A percentile compares a stretch with the other conserved stretches of the same genome.
Evolutionary conservation across 164 flowering plant genomes (phyloP).

Genomic region (Litsea cubeba): DNA sequence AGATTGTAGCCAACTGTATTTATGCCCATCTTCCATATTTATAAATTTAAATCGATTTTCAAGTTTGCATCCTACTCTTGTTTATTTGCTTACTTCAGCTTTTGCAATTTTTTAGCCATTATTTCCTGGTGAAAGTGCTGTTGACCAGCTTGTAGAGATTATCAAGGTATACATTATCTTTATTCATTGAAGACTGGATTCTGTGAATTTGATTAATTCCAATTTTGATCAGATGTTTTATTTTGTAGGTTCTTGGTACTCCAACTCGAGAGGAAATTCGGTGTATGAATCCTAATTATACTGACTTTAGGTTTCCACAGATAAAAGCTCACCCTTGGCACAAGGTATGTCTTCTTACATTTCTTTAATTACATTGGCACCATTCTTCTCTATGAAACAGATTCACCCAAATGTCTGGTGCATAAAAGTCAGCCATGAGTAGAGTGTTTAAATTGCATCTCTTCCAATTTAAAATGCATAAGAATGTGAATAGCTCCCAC

Average conservation of each 20-base stretch:
- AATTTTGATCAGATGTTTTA: neutral
- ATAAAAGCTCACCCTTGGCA: slow-evolving; percentile 98
- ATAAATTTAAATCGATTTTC: neutral
- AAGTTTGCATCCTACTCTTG: too few species aligned
- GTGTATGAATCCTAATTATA: slow-evolving; percentile 92
- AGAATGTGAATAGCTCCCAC: too few species aligned
- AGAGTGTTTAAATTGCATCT: too few species aligned
- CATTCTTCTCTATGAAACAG: neutral
- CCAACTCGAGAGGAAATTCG: slow-evolving; percentile 97
- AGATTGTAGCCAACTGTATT: slow-evolving; percentile 8
- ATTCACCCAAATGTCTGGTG: too few species aligned
- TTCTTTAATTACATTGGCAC: neutral
- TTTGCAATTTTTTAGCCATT: slow-evolving; percentile 48
- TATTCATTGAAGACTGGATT: neutral
- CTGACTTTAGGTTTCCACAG: slow-evolving; percentile 91
- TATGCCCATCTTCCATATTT: neutral
- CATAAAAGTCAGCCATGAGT: too few species aligned
- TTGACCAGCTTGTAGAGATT: slow-evolving; percentile 92
- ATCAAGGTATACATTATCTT: slow-evolving; percentile 62
- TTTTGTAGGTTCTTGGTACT: slow-evolving; percentile 85
- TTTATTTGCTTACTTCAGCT: slow-evolving; percentile 5
- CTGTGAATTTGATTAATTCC: neutral
- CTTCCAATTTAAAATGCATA: too few species aligned
- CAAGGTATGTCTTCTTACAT: slow-evolving; percentile 54
- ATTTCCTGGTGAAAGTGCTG: slow-evolving; percentile 96